These are phyloP conservation scores for Tephrocybe sp. DNA, from an alignment of 768 basidiomycete species.

Conservation along the genomic window DNA sequence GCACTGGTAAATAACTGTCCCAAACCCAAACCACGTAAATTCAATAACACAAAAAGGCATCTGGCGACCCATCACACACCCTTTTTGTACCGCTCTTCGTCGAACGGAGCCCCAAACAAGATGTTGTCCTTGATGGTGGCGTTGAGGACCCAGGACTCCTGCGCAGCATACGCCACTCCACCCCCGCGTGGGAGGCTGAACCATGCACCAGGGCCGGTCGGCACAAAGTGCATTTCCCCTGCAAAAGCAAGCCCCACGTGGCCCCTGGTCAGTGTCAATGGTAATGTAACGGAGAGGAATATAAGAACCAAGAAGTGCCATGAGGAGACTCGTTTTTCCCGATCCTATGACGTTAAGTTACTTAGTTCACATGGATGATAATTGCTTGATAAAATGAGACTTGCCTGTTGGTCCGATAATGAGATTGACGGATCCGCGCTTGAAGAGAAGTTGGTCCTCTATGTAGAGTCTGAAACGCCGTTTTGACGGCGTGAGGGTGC, in stretches of 20 bases:
- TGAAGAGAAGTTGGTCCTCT: slow-evolving; percentile 52
- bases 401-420: slow-evolving; percentile 54
- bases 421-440: slow-evolving; percentile 47
- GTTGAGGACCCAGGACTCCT: slow-evolving; percentile 84
- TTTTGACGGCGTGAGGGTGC: slow-evolving; percentile 32
- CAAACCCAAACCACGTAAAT: neutral
- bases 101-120: slow-evolving; percentile 70
- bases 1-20: slow-evolving; percentile 62
- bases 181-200: slow-evolving; percentile 64
- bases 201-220: slow-evolving; percentile 50
- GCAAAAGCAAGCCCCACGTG: too few relatives aligned
- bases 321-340: slow-evolving; percentile 64
- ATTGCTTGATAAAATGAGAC: neutral
- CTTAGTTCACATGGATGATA: neutral
- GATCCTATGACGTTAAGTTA: slow-evolving; percentile 20
- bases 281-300: neutral
- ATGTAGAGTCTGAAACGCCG: slow-evolving; percentile 49
- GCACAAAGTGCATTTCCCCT: slow-evolving; percentile 67
- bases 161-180: slow-evolving; percentile 76
- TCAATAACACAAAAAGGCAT: too few relatives aligned
- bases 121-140: slow-evolving; percentile 82
- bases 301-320: slow-evolving; percentile 51
- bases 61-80: neutral
- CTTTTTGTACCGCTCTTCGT: slow-evolving; percentile 74
- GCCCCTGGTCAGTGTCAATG: neutral